Conservation (phyloP, 2,329 filamentous ascomycete genomes). For the Aureobasidium lini region DNA sequence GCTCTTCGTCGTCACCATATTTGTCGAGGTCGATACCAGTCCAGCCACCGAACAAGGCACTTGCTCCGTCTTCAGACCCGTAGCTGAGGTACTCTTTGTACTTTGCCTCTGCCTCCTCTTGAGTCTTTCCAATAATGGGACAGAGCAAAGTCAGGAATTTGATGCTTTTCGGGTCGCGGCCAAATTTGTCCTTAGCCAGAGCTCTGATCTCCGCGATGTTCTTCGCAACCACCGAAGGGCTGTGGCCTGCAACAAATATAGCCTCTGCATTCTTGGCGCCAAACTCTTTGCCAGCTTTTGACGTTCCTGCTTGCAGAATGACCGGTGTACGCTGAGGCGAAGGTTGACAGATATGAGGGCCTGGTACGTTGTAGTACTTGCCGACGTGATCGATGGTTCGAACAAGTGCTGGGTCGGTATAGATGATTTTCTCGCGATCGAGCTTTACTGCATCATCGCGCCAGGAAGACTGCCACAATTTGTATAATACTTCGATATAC, state of each 20-base stretch:
- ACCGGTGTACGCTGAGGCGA: constrained; percentile 62
- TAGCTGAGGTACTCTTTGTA: constrained; percentile 54
- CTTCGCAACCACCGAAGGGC: constrained; percentile 36
- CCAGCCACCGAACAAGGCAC: constrained; percentile 68
- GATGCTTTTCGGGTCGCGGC: constrained; percentile 53
- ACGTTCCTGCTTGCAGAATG: constrained; percentile 63
- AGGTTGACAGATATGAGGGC: constrained; percentile 59
- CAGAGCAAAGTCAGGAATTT: constrained; percentile 63
- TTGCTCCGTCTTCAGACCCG: constrained; percentile 57
- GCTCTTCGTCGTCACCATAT: constrained; percentile 57
- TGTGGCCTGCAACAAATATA: constrained; percentile 49
- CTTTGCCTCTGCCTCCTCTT: constrained; percentile 59
- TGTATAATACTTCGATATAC: constrained; percentile 58
- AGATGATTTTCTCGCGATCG: constrained; percentile 52
- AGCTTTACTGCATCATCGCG: constrained; percentile 57
- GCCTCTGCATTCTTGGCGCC: constrained; percentile 64
- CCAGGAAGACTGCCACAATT: constrained; percentile 62
- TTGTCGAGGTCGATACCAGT: constrained; percentile 58
- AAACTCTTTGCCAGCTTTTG: constrained; percentile 57
- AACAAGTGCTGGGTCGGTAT: constrained; percentile 51
- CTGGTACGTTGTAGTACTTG: constrained; percentile 56
- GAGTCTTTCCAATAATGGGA: constrained; percentile 56
- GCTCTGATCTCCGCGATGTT: background rate
- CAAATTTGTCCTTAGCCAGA: constrained; percentile 30
- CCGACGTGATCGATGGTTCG: constrained; percentile 60